Base-by-base conservation (phyloP, 352 stramenopile species). In the Phytopythium vexans region DNA sequence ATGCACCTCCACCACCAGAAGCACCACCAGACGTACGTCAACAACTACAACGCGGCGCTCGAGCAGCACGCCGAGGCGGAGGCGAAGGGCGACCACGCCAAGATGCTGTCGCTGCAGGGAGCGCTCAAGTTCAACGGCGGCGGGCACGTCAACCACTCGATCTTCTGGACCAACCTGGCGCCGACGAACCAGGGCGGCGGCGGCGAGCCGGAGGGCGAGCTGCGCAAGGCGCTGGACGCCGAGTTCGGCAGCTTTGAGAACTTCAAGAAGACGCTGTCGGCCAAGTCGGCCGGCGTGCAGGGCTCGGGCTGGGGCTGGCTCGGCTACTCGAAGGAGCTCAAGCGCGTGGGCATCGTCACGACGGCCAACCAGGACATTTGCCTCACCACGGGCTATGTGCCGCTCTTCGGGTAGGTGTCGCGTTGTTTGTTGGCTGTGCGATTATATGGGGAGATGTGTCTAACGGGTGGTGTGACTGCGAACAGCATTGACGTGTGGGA, bases 241-340 rank as follows among this genome's bases (percentile, higher is more conserved):
- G 80, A 97, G 61, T 99, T 98, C 66, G 92, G 94, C 56, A 86
- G 69, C 57, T 89, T 98, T 35, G 96, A 98, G 39, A 68, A 54
- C 21, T 97, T 99, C 68, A 93, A 97, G 61, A 94, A 85, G 64
- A 82, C 61, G 6, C 86, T 92, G 62, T 91, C 88, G 34, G 74
- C 89, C 46, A 90, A 93, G 64, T 94, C 92, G 8, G 87, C 96
- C 56, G 96, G 72, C 15, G 89, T 99, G 51, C 96, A 99, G 74
- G 97, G 97, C 59, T 98, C 86, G 49, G 97, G 97, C 62, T 99
- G 97, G 97, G 95, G 95, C 52, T 99, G 97, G 97, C 83, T 99
- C 41, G 97, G 90, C 16, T 98, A 92, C 67, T 90, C 96, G 70
- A 74, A 77, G 32, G 82, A 92, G 64, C 62, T 72, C 50, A 84